Conservation (phyloP, 2,329 filamentous ascomycete genomes). For the Aspergillus sojae region DNA sequence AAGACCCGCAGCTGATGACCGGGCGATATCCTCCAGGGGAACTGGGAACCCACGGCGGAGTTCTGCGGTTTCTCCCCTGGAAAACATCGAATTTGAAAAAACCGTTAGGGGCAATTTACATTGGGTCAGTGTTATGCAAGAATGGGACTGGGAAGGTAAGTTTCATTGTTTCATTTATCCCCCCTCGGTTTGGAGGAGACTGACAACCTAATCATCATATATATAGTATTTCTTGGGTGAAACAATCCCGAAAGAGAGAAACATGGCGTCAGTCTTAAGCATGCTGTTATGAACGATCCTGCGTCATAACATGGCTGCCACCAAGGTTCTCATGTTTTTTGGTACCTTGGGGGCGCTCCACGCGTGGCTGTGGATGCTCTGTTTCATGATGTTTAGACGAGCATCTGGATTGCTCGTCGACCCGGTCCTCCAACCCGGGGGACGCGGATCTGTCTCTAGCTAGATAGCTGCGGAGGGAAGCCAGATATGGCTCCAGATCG, state of each 20-base stretch:
- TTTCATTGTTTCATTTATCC: slow-evolving; percentile 10
- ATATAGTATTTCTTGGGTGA: slow-evolving; percentile 46
- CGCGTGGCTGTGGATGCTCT: slow-evolving; percentile 1
- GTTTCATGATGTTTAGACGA: not conserved
- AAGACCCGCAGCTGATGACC: slow-evolving; percentile 15
- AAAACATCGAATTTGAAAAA: slow-evolving; percentile 59
- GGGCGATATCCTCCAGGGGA: slow-evolving; percentile 14
- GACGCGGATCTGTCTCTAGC: slow-evolving; percentile 10
- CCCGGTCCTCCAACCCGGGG: slow-evolving; percentile 2
- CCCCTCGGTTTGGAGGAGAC: not conserved
- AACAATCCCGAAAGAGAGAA: not conserved
- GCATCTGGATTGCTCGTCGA: not conserved
- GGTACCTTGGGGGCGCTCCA: not conserved
- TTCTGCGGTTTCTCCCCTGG: slow-evolving; percentile 36
- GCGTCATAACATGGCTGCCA: not conserved
- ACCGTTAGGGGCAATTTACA: slow-evolving; percentile 68
- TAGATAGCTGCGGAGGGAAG: slow-evolving; percentile 33
- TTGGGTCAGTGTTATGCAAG: slow-evolving; percentile 72
- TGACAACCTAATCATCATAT: slow-evolving; percentile 12
- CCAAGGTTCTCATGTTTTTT: slow-evolving; percentile 3
- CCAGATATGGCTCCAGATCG: slow-evolving; percentile 33
- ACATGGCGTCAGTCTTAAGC: slow-evolving; percentile 1
- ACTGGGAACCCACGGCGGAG: slow-evolving; percentile 26
- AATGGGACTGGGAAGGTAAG: slow-evolving; percentile 72
- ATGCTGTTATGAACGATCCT: not conserved